Percentiles rank a stretch among this genome's conserved stretches.
Conservation (phyloP, 129 eudicot species). For the Sambucus nigra region DNA sequence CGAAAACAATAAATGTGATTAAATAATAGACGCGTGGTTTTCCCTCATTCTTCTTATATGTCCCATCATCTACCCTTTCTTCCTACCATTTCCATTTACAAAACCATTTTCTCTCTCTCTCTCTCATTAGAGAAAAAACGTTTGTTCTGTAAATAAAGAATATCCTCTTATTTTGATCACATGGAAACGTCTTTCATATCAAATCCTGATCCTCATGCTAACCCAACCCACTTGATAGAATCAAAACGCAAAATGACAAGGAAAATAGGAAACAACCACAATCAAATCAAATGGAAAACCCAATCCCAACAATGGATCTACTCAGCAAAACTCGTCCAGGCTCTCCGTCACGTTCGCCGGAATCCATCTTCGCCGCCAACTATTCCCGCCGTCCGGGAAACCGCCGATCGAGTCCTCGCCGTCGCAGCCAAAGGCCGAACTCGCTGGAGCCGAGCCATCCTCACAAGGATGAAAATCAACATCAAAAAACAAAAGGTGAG, state of each 20-base stretch:
- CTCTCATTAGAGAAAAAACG: no score
- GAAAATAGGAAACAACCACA: conserved; percentile 3
- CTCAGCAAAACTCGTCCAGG: conserved; percentile 11
- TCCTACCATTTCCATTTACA: not conserved
- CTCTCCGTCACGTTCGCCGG: conserved; percentile 11
- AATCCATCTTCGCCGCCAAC: not conserved
- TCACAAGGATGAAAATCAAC: conserved; percentile 5
- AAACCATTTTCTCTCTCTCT: not conserved
- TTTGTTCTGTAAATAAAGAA: not conserved
- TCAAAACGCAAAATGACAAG: conserved; percentile 13
- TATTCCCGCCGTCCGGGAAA: conserved; percentile 6
- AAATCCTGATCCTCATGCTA: conserved; percentile 10
- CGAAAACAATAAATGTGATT: not conserved
- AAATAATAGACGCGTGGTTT: conserved; percentile 5
- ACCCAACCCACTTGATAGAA: conserved; percentile 3
- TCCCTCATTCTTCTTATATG: not conserved
- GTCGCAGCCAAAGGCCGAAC: conserved; percentile 17
- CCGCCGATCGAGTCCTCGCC: conserved; percentile 23
- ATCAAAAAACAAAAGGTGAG: conserved; percentile 15
- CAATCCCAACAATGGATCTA: conserved; percentile 13
- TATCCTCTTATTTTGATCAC: not conserved
- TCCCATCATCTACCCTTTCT: not conserved
- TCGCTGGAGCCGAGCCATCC: conserved; percentile 28
- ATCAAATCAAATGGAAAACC: conserved; percentile 8
- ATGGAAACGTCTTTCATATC: conserved; percentile 7